A percentile compares a stretch with the other conserved stretches of the same genome.
Conservation (phyloP, 768 basidiomycete genomes). For the Rhodotorula sphaerocarpa region DNA sequence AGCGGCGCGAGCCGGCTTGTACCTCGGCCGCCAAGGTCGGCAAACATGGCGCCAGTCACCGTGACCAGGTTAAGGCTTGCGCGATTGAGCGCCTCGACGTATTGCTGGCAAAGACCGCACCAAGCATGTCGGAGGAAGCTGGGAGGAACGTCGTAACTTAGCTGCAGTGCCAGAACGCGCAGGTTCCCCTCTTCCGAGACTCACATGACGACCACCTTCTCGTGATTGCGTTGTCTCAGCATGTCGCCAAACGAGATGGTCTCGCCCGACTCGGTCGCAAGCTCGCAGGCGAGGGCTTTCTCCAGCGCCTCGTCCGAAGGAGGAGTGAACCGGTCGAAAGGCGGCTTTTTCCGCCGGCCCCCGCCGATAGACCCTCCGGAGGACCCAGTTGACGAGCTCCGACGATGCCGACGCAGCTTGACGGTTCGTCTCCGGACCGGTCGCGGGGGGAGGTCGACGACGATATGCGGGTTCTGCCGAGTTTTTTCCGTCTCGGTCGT, state of each 20-base stretch:
- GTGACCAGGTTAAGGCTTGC: slow-evolving; percentile 13
- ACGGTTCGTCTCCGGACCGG: too few relatives aligned
- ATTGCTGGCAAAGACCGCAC: slow-evolving; percentile 30
- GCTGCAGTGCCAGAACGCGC: too few relatives aligned
- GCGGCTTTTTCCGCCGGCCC: neutral
- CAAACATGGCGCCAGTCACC: neutral
- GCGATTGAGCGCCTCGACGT: slow-evolving; percentile 17
- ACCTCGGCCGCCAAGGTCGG: neutral
- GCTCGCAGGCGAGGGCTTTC: slow-evolving; percentile 8
- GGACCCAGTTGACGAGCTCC: too few relatives aligned
- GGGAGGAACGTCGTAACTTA: neutral
- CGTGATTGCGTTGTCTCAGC: slow-evolving; percentile 1
- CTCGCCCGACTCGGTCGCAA: slow-evolving; percentile 13
- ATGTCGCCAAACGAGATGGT: slow-evolving; percentile 16
- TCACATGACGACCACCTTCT: slow-evolving; percentile 24
- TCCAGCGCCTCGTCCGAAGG: slow-evolving; percentile 9
- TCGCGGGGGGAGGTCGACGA: too few relatives aligned
- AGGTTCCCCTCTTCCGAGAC: neutral
- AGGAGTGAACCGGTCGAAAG: slow-evolving; percentile 26
- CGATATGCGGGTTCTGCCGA: neutral
- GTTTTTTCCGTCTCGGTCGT: neutral
- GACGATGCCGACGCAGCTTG: neutral
- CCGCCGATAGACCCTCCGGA: neutral
- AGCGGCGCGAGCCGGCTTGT: slow-evolving; percentile 12
- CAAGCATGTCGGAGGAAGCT: slow-evolving; percentile 5